Conservation (phyloP, 1,139 yeast species). For the Zhuliangozyma parablackwelliae region DNA sequence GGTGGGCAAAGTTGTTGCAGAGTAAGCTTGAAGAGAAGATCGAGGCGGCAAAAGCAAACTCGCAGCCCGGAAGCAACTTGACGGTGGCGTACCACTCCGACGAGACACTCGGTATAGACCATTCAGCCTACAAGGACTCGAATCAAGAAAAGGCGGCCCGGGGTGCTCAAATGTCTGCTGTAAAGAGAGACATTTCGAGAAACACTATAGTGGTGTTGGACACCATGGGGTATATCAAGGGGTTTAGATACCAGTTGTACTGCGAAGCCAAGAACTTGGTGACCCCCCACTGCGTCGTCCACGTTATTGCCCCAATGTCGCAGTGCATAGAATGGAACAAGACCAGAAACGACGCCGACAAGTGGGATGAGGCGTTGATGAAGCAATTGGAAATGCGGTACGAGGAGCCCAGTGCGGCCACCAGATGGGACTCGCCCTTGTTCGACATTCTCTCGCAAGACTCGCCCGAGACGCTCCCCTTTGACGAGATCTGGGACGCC, state of each 20-base stretch:
- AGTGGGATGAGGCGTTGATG: conserved; percentile 69
- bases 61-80: conserved; percentile 49
- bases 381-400: conserved; percentile 75
- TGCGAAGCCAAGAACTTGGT: conserved; percentile 86
- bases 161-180: conserved; percentile 83
- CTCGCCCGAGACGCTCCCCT: conserved; percentile 46
- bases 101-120: conserved; percentile 68
- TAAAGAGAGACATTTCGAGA: conserved; percentile 71
- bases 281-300: conserved; percentile 81
- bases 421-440: conserved; percentile 93
- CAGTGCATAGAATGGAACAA: conserved; percentile 62
- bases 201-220: conserved; percentile 77
- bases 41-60: conserved; percentile 24
- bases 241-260: conserved; percentile 87
- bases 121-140: conserved; percentile 64
- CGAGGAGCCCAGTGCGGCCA: conserved; percentile 86
- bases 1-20: conserved; percentile 58
- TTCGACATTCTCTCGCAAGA: conserved; percentile 60
- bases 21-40: conserved; percentile 47
- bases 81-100: conserved; percentile 71
- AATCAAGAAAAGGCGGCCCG: conserved; percentile 74
- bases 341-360: conserved; percentile 13
- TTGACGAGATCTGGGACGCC: conserved; percentile 70
- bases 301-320: conserved; percentile 65
- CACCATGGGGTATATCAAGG: conserved; percentile 86